Percentiles rank a stretch among this genome's conserved stretches.
Conservation (phyloP, 1,284 basidiomycete genomes). For the Phellinidium pouzarii region DNA sequence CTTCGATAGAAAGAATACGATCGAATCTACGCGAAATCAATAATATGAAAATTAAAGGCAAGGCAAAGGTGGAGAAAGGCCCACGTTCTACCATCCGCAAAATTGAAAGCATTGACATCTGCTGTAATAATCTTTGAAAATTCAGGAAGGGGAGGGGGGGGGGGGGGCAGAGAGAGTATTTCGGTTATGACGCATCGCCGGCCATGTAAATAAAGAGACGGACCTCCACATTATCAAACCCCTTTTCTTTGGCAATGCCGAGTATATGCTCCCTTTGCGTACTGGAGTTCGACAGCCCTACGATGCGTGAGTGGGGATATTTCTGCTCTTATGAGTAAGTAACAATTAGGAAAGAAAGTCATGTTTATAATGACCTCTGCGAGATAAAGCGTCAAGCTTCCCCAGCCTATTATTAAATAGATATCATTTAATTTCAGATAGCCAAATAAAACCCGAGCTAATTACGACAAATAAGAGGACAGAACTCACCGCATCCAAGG, state of each 20-base stretch:
- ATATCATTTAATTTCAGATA: not conserved
- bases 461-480: not conserved
- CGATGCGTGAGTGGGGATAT: constrained; percentile 64
- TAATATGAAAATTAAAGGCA: not conserved
- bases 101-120: constrained; percentile 65
- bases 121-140: constrained; percentile 60
- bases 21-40: constrained; percentile 47
- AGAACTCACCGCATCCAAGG: constrained; percentile 56
- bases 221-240: constrained; percentile 54
- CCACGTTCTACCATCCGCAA: constrained; percentile 43
- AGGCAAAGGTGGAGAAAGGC: constrained; percentile 20
- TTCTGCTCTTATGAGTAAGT: constrained; percentile 33
- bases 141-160: too few species aligned
- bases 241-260: constrained; percentile 41
- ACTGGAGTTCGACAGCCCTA: constrained; percentile 62
- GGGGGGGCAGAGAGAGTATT: not conserved
- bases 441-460: too few species aligned
- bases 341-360: not conserved
- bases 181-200: not conserved
- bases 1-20: constrained; percentile 69
- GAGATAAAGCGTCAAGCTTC: constrained; percentile 62
- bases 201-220: constrained; percentile 4
- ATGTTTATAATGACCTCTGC: constrained; percentile 44
- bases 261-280: constrained; percentile 72
- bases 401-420: constrained; percentile 53